phyloP scores from a whole-genome alignment of 306 rosid genomes.

The Begonia loranthoides region DNA sequence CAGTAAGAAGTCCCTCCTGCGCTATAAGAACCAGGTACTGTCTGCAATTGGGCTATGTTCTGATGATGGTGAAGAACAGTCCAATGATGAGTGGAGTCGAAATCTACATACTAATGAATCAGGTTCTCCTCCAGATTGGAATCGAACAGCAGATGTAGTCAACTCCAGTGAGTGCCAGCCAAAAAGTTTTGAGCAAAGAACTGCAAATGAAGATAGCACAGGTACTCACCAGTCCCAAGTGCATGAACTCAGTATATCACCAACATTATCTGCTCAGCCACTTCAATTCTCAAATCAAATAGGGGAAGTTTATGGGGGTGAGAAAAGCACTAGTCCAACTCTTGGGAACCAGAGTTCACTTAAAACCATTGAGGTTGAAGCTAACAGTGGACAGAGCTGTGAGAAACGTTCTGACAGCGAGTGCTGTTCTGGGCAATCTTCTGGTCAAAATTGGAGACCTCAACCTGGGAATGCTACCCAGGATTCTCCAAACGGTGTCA shows the following conservation, averaged over 20 bases:
- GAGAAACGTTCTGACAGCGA: constrained; percentile 58
- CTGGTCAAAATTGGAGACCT: constrained; percentile 51
- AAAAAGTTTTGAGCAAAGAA: constrained; percentile 20
- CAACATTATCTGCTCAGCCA: constrained; percentile 23
- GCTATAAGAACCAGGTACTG: constrained; percentile 26
- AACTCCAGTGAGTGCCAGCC: constrained; percentile 32
- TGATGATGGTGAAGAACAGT: neutral
- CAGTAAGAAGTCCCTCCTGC: neutral
- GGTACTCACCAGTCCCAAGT: constrained; percentile 23
- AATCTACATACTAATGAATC: neutral
- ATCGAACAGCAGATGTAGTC: constrained; percentile 28
- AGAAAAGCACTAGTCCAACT: constrained; percentile 15
- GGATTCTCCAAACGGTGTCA: constrained; percentile 18
- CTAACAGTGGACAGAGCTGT: constrained; percentile 24
- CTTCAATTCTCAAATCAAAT: constrained; percentile 18
- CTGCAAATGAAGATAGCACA: constrained; percentile 25
- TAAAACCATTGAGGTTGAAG: constrained; percentile 30
- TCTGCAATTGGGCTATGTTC: constrained; percentile 17
- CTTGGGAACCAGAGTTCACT: constrained; percentile 33
- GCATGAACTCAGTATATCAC: constrained; percentile 21
- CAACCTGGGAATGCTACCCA: constrained; percentile 21
- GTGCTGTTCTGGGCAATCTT: constrained; percentile 62
- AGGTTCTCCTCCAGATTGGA: constrained; percentile 4
- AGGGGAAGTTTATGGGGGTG: constrained; percentile 20
- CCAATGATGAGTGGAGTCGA: neutral